Evolutionary conservation across 2,329 filamentous ascomycete genomes (phyloP).

Genomic region (Stachybotrys echinatus): DNA sequence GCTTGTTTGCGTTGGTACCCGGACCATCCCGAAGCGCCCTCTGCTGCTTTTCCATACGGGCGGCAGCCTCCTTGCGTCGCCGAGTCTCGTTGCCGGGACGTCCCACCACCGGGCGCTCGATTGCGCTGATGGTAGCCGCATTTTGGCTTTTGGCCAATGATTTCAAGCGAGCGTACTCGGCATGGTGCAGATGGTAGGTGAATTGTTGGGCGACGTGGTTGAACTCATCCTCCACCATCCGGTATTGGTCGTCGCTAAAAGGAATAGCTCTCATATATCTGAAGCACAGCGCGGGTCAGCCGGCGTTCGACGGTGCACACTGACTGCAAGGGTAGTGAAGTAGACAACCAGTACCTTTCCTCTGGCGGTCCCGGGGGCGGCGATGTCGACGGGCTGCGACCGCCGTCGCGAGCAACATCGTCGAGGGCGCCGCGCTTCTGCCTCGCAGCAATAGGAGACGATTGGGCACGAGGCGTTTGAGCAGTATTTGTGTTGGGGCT

Average conservation of each 20-base stretch:
- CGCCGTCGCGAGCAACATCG: constrained; percentile 1
- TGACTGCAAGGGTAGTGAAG: no score
- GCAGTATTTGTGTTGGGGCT: neutral
- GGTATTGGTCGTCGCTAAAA: constrained; percentile 65
- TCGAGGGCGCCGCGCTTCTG: neutral
- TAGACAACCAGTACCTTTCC: constrained; percentile 42
- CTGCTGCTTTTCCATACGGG: constrained; percentile 18
- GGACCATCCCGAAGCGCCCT: constrained; percentile 6
- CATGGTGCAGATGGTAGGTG: constrained; percentile 71
- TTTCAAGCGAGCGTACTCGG: constrained; percentile 68
- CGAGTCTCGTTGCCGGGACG: constrained; percentile 19
- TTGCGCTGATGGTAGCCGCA: constrained; percentile 42
- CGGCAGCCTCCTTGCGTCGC: constrained; percentile 12
- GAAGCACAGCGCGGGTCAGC: neutral
- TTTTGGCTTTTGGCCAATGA: constrained; percentile 49
- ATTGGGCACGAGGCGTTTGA: neutral
- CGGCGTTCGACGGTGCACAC: no score
- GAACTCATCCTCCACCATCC: constrained; percentile 84
- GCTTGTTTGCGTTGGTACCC: constrained; percentile 3
- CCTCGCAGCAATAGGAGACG: neutral
- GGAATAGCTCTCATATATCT: constrained; percentile 61
- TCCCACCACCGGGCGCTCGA: constrained; percentile 46
- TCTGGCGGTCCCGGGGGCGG: constrained; percentile 42
- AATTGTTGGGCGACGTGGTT: constrained; percentile 61
- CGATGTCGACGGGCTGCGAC: constrained; percentile 42